phyloP scores from a whole-genome alignment of 768 basidiomycete species.

The Paxillus rubicundulus region DNA sequence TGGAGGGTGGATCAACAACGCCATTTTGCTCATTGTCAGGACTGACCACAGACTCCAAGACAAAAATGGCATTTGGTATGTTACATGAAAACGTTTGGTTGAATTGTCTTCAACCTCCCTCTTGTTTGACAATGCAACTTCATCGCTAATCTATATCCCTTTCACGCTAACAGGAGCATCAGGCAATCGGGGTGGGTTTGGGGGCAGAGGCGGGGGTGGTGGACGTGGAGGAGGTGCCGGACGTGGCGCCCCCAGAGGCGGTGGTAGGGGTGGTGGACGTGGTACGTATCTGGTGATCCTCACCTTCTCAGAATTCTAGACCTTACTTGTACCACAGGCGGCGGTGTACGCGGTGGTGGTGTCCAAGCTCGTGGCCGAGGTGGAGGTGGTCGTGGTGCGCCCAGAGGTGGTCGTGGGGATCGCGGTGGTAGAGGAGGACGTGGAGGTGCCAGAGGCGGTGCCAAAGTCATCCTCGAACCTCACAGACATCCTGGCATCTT shows the following conservation, averaged over 20 bases:
- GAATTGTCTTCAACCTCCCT: not conserved
- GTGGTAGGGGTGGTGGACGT: slow-evolving; percentile 42
- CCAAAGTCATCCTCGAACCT: slow-evolving; percentile 90
- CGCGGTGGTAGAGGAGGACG: slow-evolving; percentile 49
- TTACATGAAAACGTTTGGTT: not conserved
- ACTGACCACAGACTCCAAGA: not conserved
- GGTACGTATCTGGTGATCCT: slow-evolving; percentile 18
- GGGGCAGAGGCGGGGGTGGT: slow-evolving; percentile 40
- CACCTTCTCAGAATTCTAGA: not conserved
- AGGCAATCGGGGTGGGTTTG: slow-evolving; percentile 77
- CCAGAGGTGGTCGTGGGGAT: slow-evolving; percentile 46
- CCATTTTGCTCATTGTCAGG: slow-evolving; percentile 3
- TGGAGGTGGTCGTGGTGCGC: slow-evolving; percentile 38
- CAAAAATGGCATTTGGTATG: slow-evolving; percentile 38
- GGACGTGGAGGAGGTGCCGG: slow-evolving; percentile 38
- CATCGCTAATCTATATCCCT: not conserved
- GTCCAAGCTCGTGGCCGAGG: slow-evolving; percentile 33
- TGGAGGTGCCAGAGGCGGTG: slow-evolving; percentile 75
- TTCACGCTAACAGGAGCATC: slow-evolving; percentile 43
- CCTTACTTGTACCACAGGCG: slow-evolving; percentile 8
- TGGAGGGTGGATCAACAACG: slow-evolving; percentile 9
- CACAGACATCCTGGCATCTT: slow-evolving; percentile 95
- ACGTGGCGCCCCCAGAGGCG: slow-evolving; percentile 39
- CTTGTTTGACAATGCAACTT: not conserved
- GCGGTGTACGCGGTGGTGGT: slow-evolving; percentile 22